A percentile compares a stretch with the other conserved stretches of the same genome.
Conservation (phyloP, 2,329 filamentous ascomycete genomes). For the Neopestalotiopsis rosae region DNA sequence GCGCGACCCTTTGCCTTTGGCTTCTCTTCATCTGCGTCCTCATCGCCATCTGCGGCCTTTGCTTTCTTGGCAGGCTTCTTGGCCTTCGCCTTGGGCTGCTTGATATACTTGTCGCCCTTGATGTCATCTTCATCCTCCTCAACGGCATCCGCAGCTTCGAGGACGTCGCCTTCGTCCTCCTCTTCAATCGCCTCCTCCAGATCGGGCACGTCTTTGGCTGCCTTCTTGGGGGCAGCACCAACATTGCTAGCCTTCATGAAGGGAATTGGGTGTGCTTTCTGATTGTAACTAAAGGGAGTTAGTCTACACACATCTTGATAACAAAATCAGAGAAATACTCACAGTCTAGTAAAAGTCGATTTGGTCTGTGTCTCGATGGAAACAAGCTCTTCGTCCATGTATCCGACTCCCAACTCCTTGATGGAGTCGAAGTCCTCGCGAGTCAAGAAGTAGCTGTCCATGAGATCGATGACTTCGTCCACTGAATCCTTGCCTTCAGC, state of each 20-base stretch:
- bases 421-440: constrained; percentile 95
- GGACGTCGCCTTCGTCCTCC: constrained; percentile 75
- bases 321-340: constrained; percentile 47
- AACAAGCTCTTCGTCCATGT: constrained; percentile 76
- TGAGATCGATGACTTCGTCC: constrained; percentile 84
- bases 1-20: constrained; percentile 53
- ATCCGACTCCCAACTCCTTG: constrained; percentile 86
- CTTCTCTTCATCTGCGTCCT: constrained; percentile 54
- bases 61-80: constrained; percentile 56
- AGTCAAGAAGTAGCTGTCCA: constrained; percentile 97
- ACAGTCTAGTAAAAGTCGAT: constrained; percentile 86
- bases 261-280: constrained; percentile 83
- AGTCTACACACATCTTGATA: constrained; percentile 18
- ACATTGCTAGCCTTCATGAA: constrained; percentile 94
- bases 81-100: constrained; percentile 77
- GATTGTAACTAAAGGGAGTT: constrained; percentile 72
- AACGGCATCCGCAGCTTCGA: constrained; percentile 64
- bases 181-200: constrained; percentile 96
- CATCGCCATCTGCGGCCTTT: constrained; percentile 47
- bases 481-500: constrained; percentile 82
- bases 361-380: constrained; percentile 88
- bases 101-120: constrained; percentile 96
- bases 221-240: constrained; percentile 71
- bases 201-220: constrained; percentile 80
- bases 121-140: constrained; percentile 80